phyloP scores from a whole-genome alignment of 1,139 yeast genomes.

The Debaryomyces psychrophilus region DNA sequence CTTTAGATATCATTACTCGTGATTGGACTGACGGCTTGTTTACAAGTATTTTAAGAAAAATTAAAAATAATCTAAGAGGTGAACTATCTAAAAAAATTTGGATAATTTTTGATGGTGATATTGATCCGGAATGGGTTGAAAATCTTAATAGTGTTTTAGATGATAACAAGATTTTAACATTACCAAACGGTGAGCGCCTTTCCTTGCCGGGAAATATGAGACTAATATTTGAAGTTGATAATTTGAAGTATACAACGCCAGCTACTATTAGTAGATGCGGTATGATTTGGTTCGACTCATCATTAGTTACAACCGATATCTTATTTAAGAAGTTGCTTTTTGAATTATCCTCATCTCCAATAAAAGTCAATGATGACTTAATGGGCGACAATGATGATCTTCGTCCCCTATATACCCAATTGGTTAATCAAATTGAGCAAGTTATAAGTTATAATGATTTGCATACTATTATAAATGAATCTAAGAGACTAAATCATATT shows the following conservation, averaged over 20 bases:
- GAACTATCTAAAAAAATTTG: conserved; percentile 62
- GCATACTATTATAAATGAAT: conserved; percentile 15
- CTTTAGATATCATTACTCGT: conserved; percentile 71
- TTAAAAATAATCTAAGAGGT: conserved; percentile 61
- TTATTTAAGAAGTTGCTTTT: conserved; percentile 27
- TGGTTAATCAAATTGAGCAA: not conserved
- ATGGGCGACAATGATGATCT: conserved; percentile 12
- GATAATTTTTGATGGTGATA: conserved; percentile 91
- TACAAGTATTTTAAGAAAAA: conserved; percentile 65
- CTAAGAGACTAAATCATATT: conserved; percentile 45
- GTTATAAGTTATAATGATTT: conserved; percentile 12
- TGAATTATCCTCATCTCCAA: conserved; percentile 20
- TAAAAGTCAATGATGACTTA: conserved; percentile 18
- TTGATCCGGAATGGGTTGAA: conserved; percentile 95
- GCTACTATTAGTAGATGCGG: conserved; percentile 96
- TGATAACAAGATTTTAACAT: conserved; percentile 77
- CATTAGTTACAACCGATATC: conserved; percentile 25
- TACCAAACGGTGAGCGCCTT: conserved; percentile 89
- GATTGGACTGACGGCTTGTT: conserved; percentile 95
- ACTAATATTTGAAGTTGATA: conserved; percentile 77
- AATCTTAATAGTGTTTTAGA: conserved; percentile 88
- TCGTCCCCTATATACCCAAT: not conserved
- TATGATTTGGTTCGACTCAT: conserved; percentile 69
- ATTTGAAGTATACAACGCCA: conserved; percentile 69
- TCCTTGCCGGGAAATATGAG: conserved; percentile 65